Percentiles rank a stretch among this genome's conserved stretches.
Conservation (phyloP, 164 flowering plant species). For the Brasenia schreberi region DNA sequence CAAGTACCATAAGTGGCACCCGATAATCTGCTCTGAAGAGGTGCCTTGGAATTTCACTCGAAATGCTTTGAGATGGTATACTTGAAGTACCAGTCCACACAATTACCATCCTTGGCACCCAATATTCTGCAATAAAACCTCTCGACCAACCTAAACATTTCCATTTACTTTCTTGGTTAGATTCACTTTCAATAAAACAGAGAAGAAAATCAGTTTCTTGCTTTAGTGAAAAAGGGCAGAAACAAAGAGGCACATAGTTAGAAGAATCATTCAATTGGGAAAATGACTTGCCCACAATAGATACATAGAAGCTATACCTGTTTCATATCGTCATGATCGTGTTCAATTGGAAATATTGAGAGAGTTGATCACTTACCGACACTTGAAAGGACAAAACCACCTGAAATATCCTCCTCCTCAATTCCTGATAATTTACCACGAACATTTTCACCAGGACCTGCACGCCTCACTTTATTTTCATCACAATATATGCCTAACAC, state of each 20-base stretch:
- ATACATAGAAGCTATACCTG: conserved; percentile 32
- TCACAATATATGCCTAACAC: conserved; percentile 62
- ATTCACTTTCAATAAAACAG: too few relatives aligned
- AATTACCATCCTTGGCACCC: conserved; percentile 92
- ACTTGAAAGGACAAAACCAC: conserved; percentile 79
- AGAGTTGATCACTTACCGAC: conserved; percentile 30
- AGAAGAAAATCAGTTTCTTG: too few relatives aligned
- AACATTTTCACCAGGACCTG: conserved; percentile 93
- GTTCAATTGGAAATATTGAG: conserved; percentile 22
- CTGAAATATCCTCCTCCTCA: conserved; percentile 82
- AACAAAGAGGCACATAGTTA: too few relatives aligned
- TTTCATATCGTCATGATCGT: conserved; percentile 91
- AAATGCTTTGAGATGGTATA: conserved; percentile 59
- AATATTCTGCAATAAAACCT: conserved; percentile 88
- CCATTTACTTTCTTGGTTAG: too few relatives aligned
- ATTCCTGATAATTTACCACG: conserved; percentile 69
- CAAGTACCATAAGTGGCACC: too few relatives aligned
- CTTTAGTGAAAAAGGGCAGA: too few relatives aligned
- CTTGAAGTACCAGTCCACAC: conserved; percentile 87
- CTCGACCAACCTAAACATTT: conserved; percentile 53
- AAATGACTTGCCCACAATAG: too few relatives aligned
- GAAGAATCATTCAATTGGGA: too few relatives aligned
- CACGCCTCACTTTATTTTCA: conserved; percentile 58
- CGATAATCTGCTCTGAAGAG: too few relatives aligned
- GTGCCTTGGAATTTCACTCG: conserved; percentile 83